These are phyloP conservation scores for Russula sp. DNA, from an alignment of 768 basidiomycete species.

Conservation along the genomic window DNA sequence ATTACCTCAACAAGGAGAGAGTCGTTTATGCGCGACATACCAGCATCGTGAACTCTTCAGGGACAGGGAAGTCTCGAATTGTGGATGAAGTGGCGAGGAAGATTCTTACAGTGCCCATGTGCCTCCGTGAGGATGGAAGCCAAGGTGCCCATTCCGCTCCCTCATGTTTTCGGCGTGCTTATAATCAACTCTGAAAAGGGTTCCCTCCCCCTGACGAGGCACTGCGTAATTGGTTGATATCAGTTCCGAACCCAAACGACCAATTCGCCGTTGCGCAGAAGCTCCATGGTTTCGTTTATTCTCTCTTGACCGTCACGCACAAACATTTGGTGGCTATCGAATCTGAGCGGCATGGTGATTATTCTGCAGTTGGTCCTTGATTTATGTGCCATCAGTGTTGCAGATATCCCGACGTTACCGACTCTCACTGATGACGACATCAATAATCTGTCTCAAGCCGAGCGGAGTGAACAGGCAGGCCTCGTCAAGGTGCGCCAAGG, in stretches of 20 bases:
- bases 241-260: neutral
- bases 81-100: neutral
- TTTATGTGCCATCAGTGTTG: neutral
- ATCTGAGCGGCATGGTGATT: neutral
- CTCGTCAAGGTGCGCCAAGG: too few species aligned
- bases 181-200: neutral
- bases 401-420: neutral
- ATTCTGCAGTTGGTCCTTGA: neutral
- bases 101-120: constrained; percentile 2
- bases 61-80: neutral
- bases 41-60: neutral
- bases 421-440: neutral
- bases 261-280: neutral
- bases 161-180: neutral
- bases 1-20: neutral
- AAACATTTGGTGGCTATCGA: neutral
- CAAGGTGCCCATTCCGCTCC: neutral
- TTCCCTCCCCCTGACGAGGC: neutral
- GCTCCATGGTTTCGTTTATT: neutral
- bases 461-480: too few species aligned
- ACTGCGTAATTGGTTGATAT: neutral
- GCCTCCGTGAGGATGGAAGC: neutral
- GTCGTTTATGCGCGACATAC: neutral
- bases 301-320: neutral
- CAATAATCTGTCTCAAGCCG: neutral